Conservation (phyloP, 371 early-diverging fungal species). For the Mortierella sp. region DNA sequence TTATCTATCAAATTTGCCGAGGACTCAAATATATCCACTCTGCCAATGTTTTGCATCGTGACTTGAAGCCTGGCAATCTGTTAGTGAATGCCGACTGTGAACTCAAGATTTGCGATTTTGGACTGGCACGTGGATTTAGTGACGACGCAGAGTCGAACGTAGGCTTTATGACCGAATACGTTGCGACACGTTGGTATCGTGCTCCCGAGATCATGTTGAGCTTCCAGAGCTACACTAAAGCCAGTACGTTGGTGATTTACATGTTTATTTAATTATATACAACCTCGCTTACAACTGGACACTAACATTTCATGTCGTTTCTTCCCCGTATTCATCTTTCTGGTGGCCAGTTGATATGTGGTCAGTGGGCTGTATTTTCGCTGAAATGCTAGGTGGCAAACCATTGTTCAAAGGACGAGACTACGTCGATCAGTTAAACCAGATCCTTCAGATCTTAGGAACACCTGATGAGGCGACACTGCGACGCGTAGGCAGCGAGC, state of each 20-base stretch:
- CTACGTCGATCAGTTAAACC: conserved; percentile 98
- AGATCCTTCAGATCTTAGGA: conserved; percentile 96
- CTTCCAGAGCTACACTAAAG: conserved; percentile 94
- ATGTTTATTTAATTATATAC: conserved; percentile 36
- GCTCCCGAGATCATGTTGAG: conserved; percentile 98
- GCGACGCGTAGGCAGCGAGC: conserved; percentile 82
- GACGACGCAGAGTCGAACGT: conserved; percentile 82
- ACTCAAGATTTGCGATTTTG: conserved; percentile 96
- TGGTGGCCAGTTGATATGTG: conserved; percentile 89
- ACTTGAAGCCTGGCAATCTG: conserved; percentile 97
- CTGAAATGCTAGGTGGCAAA: conserved; percentile 94
- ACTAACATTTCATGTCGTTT: not conserved
- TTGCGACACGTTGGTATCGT: conserved; percentile 98
- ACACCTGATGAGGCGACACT: conserved; percentile 97
- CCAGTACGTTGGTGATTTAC: conserved; percentile 67
- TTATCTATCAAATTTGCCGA: conserved; percentile 96
- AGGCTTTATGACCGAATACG: conserved; percentile 97
- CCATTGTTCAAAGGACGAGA: conserved; percentile 93
- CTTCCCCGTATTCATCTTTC: not conserved
- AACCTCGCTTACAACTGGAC: not conserved
- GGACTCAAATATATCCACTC: conserved; percentile 99
- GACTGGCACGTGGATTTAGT: conserved; percentile 93
- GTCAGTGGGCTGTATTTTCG: conserved; percentile 98
- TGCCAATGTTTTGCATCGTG: conserved; percentile 97
- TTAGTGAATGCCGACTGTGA: conserved; percentile 98